These are phyloP conservation scores for Solanum pimpinellifolium DNA, from an alignment of 257 asterid genomes.

Conservation along the genomic window DNA sequence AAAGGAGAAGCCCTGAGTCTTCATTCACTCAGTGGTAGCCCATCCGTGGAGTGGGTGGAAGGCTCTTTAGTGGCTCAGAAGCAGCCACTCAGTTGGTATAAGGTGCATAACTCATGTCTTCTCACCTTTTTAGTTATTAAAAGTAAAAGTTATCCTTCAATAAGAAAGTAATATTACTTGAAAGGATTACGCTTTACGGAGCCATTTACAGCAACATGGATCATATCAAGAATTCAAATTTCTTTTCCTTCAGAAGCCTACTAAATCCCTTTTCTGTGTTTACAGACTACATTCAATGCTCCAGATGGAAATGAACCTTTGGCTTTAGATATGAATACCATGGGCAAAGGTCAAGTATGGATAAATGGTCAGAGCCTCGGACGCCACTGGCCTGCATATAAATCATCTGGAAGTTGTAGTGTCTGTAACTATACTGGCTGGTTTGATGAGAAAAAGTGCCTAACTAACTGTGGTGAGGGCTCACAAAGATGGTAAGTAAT, in stretches of 20 bases:
- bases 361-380: slow-evolving; percentile 86
- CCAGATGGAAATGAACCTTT: slow-evolving; percentile 77
- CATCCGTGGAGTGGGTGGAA: slow-evolving; percentile 86
- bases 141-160: background rate
- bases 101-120: slow-evolving; percentile 29
- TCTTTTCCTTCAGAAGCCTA: background rate
- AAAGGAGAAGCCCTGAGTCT: slow-evolving; percentile 84
- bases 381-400: slow-evolving; percentile 72
- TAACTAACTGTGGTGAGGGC: slow-evolving; percentile 65
- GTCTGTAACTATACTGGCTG: slow-evolving; percentile 70
- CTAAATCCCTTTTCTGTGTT: background rate
- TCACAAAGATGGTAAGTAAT: slow-evolving; percentile 73
- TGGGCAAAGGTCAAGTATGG: slow-evolving; percentile 98
- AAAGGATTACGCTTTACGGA: background rate
- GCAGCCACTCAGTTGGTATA: slow-evolving; percentile 92
- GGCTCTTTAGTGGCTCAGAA: slow-evolving; percentile 49
- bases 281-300: slow-evolving; percentile 66
- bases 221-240: background rate
- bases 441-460: slow-evolving; percentile 68
- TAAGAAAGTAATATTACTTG: background rate
- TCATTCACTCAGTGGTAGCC: slow-evolving; percentile 84
- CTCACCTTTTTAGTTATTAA: background rate
- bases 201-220: background rate
- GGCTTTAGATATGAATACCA: slow-evolving; percentile 80
- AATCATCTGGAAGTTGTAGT: slow-evolving; percentile 57